Conservation (phyloP, 2,329 filamentous ascomycete genomes). For the Colletotrichum salicis region DNA sequence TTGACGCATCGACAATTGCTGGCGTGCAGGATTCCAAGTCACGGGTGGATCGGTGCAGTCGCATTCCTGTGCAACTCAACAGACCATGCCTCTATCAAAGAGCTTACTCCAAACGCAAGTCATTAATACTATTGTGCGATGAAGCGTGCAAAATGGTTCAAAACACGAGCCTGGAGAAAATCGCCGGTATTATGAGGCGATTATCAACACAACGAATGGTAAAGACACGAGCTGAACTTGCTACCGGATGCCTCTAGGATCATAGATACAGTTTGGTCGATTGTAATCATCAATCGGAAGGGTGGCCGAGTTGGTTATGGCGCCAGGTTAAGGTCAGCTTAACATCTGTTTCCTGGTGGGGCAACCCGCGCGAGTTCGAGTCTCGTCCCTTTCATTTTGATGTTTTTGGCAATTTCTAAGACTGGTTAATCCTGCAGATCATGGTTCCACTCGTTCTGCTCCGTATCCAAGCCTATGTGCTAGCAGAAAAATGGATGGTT, state of each 20-base stretch:
- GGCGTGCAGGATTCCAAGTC: not conserved
- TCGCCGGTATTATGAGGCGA: no score
- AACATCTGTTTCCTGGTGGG: slow-evolving; percentile 36
- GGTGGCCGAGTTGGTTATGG: slow-evolving; percentile 36
- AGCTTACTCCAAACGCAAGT: not conserved
- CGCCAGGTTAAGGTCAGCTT: slow-evolving; percentile 35
- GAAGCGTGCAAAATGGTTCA: no score
- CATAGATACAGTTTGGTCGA: no score
- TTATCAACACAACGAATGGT: not conserved
- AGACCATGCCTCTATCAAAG: not conserved
- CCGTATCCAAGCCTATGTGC: no score
- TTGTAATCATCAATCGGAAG: slow-evolving; percentile 13
- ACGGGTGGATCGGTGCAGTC: not conserved
- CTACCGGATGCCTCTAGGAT: no score
- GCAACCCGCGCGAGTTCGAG: slow-evolving; percentile 36
- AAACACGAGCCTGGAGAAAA: no score
- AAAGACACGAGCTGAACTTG: not conserved
- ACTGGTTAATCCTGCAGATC: no score
- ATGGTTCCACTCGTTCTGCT: no score
- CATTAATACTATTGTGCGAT: not conserved
- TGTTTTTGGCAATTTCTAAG: not conserved
- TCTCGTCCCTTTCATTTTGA: slow-evolving; percentile 34
- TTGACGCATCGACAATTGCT: not conserved
- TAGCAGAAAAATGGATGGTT: no score
- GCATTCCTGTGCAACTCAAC: not conserved